phyloP scores from a whole-genome alignment of 2,329 filamentous ascomycete genomes.

The Ascochyta koolunga region DNA sequence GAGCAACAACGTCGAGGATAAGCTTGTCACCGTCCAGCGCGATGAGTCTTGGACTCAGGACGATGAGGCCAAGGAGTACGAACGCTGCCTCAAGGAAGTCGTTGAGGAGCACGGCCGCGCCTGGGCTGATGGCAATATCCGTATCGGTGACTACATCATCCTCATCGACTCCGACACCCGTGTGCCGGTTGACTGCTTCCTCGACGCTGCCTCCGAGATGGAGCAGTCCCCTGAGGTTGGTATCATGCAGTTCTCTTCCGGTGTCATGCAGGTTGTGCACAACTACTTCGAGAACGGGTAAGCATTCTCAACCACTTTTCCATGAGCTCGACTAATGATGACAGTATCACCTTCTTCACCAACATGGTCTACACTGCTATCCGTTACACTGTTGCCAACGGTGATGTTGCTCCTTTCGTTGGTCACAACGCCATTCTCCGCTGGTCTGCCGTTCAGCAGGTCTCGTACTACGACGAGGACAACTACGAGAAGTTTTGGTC shows the following conservation, averaged over 20 bases:
- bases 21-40: constrained; percentile 52
- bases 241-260: constrained; percentile 75
- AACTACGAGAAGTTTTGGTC: constrained; percentile 73
- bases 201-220: constrained; percentile 80
- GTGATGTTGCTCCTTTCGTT: constrained; percentile 74
- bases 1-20: constrained; percentile 66
- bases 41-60: constrained; percentile 42
- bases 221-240: constrained; percentile 77
- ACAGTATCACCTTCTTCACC: constrained; percentile 73
- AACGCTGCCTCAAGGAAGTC: constrained; percentile 62
- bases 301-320: background rate
- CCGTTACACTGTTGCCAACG: constrained; percentile 69
- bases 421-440: constrained; percentile 78
- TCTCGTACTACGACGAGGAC: constrained; percentile 62
- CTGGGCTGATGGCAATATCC: constrained; percentile 83
- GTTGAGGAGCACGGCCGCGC: constrained; percentile 71
- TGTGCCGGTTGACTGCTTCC: constrained; percentile 74
- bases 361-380: constrained; percentile 76
- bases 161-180: constrained; percentile 78
- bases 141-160: constrained; percentile 79
- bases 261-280: constrained; percentile 75
- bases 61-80: constrained; percentile 31
- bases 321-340: background rate
- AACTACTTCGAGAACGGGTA: constrained; percentile 71
- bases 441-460: constrained; percentile 67